Evolutionary conservation across 2,329 filamentous ascomycete species (phyloP).

Genomic region (Trichophyton benhamiae): DNA sequence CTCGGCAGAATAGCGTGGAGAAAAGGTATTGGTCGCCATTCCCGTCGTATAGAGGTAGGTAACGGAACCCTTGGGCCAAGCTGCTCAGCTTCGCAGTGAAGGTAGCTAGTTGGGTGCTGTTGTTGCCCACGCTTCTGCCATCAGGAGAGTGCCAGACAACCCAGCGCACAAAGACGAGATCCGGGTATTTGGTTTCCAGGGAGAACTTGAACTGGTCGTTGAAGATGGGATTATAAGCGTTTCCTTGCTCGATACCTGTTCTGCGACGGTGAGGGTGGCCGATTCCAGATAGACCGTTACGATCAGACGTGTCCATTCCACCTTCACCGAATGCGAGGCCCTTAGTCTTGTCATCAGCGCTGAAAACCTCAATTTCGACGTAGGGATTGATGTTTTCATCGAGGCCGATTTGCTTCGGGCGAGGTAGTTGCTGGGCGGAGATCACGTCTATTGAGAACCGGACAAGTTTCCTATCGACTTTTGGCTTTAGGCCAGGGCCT

Average conservation of each 20-base stretch:
- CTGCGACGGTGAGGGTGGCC: constrained; percentile 63
- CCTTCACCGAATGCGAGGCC: constrained; percentile 55
- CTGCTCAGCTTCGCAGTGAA: constrained; percentile 88
- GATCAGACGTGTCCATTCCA: constrained; percentile 51
- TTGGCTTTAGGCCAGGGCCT: constrained; percentile 32
- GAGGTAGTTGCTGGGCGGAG: constrained; percentile 87
- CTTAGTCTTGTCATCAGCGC: constrained; percentile 81
- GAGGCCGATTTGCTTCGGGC: constrained; percentile 58
- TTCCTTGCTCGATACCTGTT: constrained; percentile 69
- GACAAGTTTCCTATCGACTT: constrained; percentile 68
- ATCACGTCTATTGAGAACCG: constrained; percentile 78
- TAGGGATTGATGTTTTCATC: constrained; percentile 79
- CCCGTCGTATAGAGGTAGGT: constrained; percentile 75
- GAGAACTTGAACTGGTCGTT: constrained; percentile 67
- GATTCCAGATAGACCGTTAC: constrained; percentile 53
- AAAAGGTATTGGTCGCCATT: constrained; percentile 90
- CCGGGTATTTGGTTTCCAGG: constrained; percentile 85
- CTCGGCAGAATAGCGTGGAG: constrained; percentile 83
- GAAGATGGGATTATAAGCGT: constrained; percentile 88
- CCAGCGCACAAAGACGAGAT: constrained; percentile 86
- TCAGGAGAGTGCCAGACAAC: constrained; percentile 78
- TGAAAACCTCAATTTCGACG: constrained; percentile 87
- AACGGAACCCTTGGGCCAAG: constrained; percentile 83
- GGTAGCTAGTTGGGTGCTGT: constrained; percentile 58
- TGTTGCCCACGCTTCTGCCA: constrained; percentile 55